Evolutionary conservation across 768 basidiomycete genomes (phyloP), one percentile per base, ranked within the genome.

Genomic region (Lactarius psammicola): DNA sequence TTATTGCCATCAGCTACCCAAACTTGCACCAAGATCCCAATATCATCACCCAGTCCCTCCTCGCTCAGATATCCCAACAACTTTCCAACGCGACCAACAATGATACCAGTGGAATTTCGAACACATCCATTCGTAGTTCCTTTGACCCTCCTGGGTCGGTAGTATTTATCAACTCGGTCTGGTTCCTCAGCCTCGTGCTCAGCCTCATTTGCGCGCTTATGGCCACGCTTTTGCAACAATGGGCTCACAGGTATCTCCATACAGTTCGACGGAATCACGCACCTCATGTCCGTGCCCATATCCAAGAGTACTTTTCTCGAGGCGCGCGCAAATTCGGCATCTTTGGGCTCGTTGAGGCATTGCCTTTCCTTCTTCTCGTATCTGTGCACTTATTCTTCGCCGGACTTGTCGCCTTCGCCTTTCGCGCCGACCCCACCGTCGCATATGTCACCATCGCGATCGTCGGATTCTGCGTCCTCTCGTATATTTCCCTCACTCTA

Each of bases 341-440:
- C 10, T 51, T 34, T 4, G 59, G 11, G 13, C 31, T 65, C 15
- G 64, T 65, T 18, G 64, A 65, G 15, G 64, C 5, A 13, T 15
- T 65, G 0, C 64, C 59, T 34, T 9, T 28, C 30, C 49, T 65
- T 20, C 59, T 65, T 20, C 51, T 60, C 9, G 15, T 51, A 8
- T 59, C 64, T n/a, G 2, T 65, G 8, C 53, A 54, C 38, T 36
- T 67, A 4, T 67, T 67, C 36, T 49, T 67, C 44, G 59, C 40
- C 2, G 62, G 66, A 17, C 42, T 67, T 23, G 18, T 36, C 5
- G 33, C 8, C 17, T 67, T 64, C 63, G 36, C 36, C 17, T 4
- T 20, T 15, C 54, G 55, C 1, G 36, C 40, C 13, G 55, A 49
- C 9, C 30, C 18, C 2, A 31, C 36, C 30, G 55, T 65, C 33